Evolutionary conservation across 73 alveolate species (phyloP).

Genomic region (Stentor roeselii): DNA sequence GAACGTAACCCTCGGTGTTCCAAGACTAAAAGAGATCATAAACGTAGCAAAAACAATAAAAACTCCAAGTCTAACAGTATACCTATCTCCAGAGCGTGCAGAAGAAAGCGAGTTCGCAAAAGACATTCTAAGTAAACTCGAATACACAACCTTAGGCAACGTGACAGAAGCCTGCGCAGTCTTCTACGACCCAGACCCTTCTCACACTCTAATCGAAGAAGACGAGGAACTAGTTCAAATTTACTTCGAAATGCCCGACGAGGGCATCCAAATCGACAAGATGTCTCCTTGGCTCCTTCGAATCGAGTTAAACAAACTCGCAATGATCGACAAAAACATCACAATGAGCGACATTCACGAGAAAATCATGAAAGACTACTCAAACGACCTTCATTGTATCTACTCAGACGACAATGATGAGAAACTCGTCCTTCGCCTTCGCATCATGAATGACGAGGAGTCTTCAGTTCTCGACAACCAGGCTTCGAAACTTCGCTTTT

Average conservation of each 20-base stretch:
- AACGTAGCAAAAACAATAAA: constrained; percentile 93
- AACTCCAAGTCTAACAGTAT: constrained; percentile 93
- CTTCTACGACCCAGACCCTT: constrained; percentile 96
- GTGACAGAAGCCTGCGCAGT: constrained; percentile 79
- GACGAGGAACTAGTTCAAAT: constrained; percentile 72
- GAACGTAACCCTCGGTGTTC: constrained; percentile 99
- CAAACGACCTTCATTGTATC: constrained; percentile 52
- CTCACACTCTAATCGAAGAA: constrained; percentile 73
- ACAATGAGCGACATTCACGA: constrained; percentile 69
- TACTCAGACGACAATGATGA: constrained; percentile 73
- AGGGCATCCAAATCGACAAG: constrained; percentile 46
- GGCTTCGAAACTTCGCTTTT: neutral
- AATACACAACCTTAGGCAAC: constrained; percentile 89
- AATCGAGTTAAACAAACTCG: constrained; percentile 65
- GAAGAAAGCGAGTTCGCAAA: constrained; percentile 56
- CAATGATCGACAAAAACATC: constrained; percentile 50
- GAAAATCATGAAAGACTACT: constrained; percentile 50
- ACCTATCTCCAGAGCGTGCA: constrained; percentile 65
- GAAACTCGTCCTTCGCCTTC: constrained; percentile 62
- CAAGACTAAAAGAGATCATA: constrained; percentile 95
- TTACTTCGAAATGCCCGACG: constrained; percentile 70
- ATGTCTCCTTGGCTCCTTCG: constrained; percentile 89
- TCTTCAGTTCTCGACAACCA: neutral
- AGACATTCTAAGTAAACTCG: constrained; percentile 68
- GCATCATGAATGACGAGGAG: constrained; percentile 57